These are phyloP conservation scores for Datisca glomerata DNA, from an alignment of 306 rosid genomes.

Conservation along the genomic window DNA sequence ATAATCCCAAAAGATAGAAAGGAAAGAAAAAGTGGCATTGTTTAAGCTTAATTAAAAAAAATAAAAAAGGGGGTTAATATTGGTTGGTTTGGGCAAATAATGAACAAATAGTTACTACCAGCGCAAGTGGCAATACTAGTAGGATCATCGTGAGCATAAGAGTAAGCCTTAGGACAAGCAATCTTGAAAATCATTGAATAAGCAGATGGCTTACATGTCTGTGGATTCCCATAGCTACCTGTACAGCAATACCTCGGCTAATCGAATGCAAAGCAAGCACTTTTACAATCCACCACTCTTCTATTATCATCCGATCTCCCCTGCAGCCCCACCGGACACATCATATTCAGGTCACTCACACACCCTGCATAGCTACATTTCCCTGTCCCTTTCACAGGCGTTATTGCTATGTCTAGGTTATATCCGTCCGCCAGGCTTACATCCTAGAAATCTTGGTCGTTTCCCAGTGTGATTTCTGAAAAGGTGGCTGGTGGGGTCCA, in stretches of 20 bases:
- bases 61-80: constrained; percentile 9
- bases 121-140: constrained; percentile 52
- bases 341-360: constrained; percentile 17
- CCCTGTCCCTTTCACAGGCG: constrained; percentile 21
- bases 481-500: constrained; percentile 44
- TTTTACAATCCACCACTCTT: constrained; percentile 34
- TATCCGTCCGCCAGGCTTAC: constrained; percentile 66
- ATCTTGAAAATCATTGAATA: constrained; percentile 44
- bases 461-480: constrained; percentile 53
- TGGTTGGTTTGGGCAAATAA: constrained; percentile 27
- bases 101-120: constrained; percentile 34
- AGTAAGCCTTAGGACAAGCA: constrained; percentile 48
- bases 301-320: constrained; percentile 14
- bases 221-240: constrained; percentile 27
- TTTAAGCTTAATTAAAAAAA: not conserved
- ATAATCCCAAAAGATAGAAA: not conserved
- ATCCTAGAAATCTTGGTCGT: constrained; percentile 41
- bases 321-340: constrained; percentile 33
- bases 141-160: constrained; percentile 57
- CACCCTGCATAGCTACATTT: constrained; percentile 16
- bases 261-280: constrained; percentile 42
- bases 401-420: constrained; percentile 37
- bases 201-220: constrained; percentile 26
- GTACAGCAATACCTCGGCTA: constrained; percentile 43
- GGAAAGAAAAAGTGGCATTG: not conserved